Percentiles rank a stretch among this genome's conserved stretches.
Conservation (phyloP, 2,329 filamentous ascomycete species). For the Ophiocordyceps unilateralis region DNA sequence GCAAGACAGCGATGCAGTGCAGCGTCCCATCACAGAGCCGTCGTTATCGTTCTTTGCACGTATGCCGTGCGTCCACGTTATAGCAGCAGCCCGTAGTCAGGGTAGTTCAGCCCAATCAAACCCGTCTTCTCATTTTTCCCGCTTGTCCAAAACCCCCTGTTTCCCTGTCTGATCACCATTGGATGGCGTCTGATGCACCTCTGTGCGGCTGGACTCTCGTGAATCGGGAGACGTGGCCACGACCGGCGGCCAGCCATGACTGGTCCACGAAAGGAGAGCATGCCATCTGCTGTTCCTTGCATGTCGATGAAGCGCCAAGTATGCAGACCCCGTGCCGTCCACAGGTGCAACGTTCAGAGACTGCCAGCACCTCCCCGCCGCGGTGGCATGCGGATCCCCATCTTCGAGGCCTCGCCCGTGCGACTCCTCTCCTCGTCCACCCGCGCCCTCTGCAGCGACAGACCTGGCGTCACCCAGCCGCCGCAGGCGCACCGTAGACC, state of each 20-base stretch:
- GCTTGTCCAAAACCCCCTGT: background rate
- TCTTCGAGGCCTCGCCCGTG: constrained; percentile 6
- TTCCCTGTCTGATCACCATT: background rate
- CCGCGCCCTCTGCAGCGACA: constrained; percentile 66
- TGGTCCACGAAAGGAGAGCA: background rate
- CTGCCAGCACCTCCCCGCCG: constrained; percentile 8
- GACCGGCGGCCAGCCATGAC: too few species aligned
- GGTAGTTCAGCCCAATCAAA: too few species aligned
- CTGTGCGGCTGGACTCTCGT: background rate
- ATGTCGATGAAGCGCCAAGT: background rate
- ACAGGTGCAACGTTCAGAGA: background rate
- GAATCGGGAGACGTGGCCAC: background rate
- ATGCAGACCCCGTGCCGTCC: background rate
- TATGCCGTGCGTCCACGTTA: too few species aligned
- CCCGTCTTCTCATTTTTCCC: background rate
- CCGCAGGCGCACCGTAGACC: constrained; percentile 85
- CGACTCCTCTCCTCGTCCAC: constrained; percentile 48
- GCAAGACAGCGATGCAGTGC: background rate
- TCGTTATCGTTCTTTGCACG: too few species aligned
- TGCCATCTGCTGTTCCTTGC: background rate
- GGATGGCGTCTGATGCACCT: background rate
- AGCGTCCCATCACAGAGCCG: background rate
- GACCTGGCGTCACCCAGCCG: constrained; percentile 79
- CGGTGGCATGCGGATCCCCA: constrained; percentile 40
- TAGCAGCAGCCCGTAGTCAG: too few species aligned